phyloP scores from a whole-genome alignment of 345 rosid species.

The Lepidium didymum region DNA sequence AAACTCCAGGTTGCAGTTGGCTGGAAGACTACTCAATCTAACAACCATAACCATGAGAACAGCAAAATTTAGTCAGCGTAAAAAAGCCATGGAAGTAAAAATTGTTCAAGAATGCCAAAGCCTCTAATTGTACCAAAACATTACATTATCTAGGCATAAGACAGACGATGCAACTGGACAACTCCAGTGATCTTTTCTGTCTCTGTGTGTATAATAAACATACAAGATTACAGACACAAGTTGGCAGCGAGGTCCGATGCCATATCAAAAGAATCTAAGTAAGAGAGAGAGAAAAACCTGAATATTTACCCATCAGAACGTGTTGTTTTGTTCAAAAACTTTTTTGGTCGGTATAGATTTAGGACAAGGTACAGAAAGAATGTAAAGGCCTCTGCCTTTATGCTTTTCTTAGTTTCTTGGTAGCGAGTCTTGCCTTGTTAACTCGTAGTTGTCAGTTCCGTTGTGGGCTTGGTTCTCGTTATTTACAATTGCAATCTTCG shows the following conservation, averaged over 20 bases:
- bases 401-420: slow-evolving; percentile 31
- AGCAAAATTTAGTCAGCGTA: background rate
- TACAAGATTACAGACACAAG: slow-evolving; percentile 17
- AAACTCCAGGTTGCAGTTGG: slow-evolving; percentile 67
- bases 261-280: slow-evolving; percentile 2
- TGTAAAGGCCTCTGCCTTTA: slow-evolving; percentile 3
- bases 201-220: slow-evolving; percentile 18
- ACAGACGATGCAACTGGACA: slow-evolving; percentile 4
- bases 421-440: slow-evolving; percentile 60
- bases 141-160: background rate
- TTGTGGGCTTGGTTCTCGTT: slow-evolving; percentile 28
- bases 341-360: slow-evolving; percentile 10
- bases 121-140: background rate
- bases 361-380: slow-evolving; percentile 4
- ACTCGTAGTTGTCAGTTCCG: slow-evolving; percentile 37
- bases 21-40: background rate
- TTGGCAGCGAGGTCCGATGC: background rate
- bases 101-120: slow-evolving; percentile 7
- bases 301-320: slow-evolving; percentile 18
- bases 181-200: slow-evolving; percentile 1
- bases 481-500: slow-evolving; percentile 44
- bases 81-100: slow-evolving; percentile 6
- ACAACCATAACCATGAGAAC: slow-evolving; percentile 14
- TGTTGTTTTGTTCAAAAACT: slow-evolving; percentile 21
- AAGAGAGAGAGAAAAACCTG: background rate